Percentiles rank a stretch among this genome's conserved stretches.
These are phyloP conservation scores for Mimosa pudica DNA, from an alignment of 306 rosid species.

Conservation along the genomic window DNA sequence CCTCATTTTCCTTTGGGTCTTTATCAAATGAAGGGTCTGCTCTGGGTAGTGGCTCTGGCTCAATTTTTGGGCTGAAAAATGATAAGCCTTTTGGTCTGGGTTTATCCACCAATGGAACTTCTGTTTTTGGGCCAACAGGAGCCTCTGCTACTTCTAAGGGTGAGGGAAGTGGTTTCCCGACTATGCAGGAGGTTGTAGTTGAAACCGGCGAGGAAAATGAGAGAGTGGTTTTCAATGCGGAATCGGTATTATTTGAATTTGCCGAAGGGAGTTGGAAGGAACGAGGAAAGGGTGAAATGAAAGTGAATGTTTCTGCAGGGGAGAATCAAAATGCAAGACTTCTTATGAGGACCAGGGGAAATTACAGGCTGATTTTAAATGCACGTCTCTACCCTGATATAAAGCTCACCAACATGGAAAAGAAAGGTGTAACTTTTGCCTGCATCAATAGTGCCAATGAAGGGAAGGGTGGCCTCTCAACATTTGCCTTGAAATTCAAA, in stretches of 20 bases:
- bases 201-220: slow-evolving; percentile 98
- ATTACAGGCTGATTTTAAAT: slow-evolving; percentile 79
- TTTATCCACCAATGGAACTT: slow-evolving; percentile 60
- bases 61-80: slow-evolving; percentile 44
- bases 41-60: slow-evolving; percentile 43
- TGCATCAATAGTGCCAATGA: slow-evolving; percentile 87
- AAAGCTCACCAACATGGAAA: slow-evolving; percentile 87
- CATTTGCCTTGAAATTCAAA: slow-evolving; percentile 90
- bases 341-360: slow-evolving; percentile 84
- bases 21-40: slow-evolving; percentile 52
- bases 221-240: slow-evolving; percentile 68
- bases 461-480: slow-evolving; percentile 70
- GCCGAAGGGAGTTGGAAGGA: slow-evolving; percentile 88
- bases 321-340: slow-evolving; percentile 68
- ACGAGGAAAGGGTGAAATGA: slow-evolving; percentile 93
- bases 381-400: slow-evolving; percentile 87
- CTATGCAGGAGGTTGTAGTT: slow-evolving; percentile 79
- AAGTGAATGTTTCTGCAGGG: slow-evolving; percentile 58
- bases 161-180: slow-evolving; percentile 55
- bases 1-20: slow-evolving; percentile 67
- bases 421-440: slow-evolving; percentile 90
- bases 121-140: slow-evolving; percentile 54
- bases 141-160: slow-evolving; percentile 48
- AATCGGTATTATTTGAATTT: slow-evolving; percentile 75
- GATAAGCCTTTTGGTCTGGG: slow-evolving; percentile 59